Evolutionary conservation across 257 asterid species (phyloP).

Genomic region (Petunia secreta): DNA sequence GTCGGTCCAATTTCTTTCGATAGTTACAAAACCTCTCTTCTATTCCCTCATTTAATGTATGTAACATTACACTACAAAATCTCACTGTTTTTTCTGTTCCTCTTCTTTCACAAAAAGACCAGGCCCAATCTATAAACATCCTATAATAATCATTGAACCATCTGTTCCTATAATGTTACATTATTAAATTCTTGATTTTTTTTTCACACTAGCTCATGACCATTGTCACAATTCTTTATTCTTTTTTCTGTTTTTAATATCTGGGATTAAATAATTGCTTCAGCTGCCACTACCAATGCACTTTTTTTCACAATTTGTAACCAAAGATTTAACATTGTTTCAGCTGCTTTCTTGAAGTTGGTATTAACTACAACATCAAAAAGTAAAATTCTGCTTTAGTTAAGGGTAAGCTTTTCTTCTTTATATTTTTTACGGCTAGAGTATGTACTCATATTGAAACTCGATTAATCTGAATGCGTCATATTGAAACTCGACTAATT

Average conservation of each 20-base stretch:
- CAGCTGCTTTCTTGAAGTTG: not conserved
- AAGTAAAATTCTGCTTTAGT: slow-evolving; percentile 17
- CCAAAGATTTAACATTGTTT: slow-evolving; percentile 5
- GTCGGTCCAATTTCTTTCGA: slow-evolving; percentile 4
- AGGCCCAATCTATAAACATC: not conserved
- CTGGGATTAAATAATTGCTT: not conserved
- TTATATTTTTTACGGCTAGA: no score
- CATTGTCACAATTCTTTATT: not conserved
- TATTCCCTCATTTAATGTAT: slow-evolving; percentile 2
- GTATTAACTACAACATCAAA: not conserved
- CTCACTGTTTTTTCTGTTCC: not conserved
- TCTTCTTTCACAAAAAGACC: not conserved
- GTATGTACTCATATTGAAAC: no score
- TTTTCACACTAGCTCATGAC: not conserved
- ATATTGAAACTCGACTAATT: no score
- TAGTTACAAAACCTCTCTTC: not conserved
- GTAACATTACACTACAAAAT: not conserved
- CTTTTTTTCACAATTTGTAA: not conserved
- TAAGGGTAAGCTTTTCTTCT: not conserved
- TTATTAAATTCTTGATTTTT: slow-evolving; percentile 6
- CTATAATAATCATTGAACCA: not conserved
- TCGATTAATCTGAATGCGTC: no score
- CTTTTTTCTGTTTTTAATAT: not conserved
- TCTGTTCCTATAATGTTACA: not conserved
- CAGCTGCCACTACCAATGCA: not conserved